Percentiles rank a stretch among this genome's conserved stretches.
Evolutionary conservation across 2,329 filamentous ascomycete genomes (phyloP).

Genomic region (Claviceps lovelessii): DNA sequence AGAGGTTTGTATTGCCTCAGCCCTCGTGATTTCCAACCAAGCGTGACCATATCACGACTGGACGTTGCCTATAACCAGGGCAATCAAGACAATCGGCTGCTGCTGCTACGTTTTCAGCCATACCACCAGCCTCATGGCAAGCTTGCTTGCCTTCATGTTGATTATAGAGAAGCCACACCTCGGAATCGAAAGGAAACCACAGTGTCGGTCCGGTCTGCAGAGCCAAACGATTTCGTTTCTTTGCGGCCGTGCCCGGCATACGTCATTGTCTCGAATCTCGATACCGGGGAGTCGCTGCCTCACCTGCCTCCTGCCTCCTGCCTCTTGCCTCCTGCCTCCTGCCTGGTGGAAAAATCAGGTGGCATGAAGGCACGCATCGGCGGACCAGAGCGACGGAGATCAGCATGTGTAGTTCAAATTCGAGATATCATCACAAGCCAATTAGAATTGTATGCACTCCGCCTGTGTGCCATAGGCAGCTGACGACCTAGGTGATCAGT

Average conservation of each 20-base stretch:
- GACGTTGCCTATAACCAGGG: not conserved
- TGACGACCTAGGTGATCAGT: not conserved
- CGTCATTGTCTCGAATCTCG: not conserved
- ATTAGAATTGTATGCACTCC: not conserved
- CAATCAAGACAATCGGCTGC: not conserved
- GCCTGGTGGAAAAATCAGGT: not conserved
- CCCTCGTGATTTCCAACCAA: conserved; percentile 2
- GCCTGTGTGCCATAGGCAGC: not conserved
- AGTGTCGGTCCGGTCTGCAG: not conserved
- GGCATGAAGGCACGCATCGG: not conserved
- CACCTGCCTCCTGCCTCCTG: not conserved
- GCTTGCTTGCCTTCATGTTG: not conserved
- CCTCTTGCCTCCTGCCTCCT: too few species aligned
- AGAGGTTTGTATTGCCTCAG: not conserved
- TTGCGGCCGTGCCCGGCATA: not conserved
- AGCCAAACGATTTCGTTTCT: not conserved
- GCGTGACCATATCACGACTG: conserved; percentile 5
- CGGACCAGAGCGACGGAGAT: not conserved
- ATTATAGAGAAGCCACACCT: not conserved
- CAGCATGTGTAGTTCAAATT: not conserved
- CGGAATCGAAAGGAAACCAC: not conserved
- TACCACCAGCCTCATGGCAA: not conserved
- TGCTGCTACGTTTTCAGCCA: not conserved
- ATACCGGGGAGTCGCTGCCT: not conserved
- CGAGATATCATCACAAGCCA: not conserved